Evolutionary conservation across 1,139 yeast genomes (phyloP), one percentile per base, ranked within the genome.

Genomic region (Blastobotrys capitulatus): DNA sequence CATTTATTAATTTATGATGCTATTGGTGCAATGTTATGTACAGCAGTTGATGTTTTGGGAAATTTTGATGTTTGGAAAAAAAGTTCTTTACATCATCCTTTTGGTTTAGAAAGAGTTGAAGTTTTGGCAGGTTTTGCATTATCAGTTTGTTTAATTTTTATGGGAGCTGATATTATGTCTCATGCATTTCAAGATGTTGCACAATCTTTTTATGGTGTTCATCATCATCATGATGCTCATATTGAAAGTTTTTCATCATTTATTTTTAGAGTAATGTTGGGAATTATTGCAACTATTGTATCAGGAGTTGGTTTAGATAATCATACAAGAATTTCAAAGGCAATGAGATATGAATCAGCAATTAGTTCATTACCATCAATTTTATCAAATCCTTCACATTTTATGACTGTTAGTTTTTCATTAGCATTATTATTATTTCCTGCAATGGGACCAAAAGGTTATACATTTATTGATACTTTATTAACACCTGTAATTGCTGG

Each of bases 11-110:
- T 89, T 53, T 92, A 88, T 65, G 97, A 92, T 65, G 80, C 96
- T 0, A 70, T 89, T 47, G 94, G 95, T 0, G 85, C 90, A 32
- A 63, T 83, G 2, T 75, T 86, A 16, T 76, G 83, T 10, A 85
- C 86, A 0, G 69, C 78, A 22, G 96, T 89, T 9, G 89, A 84
- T 54, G 76, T 88, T 10, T 77, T 92, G 77, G 79, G 89, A 15
- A 92, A 90, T 62, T 92, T 92, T 64, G 95, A 87, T 57, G 95
- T 86, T 4, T 92, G 97, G 97, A 82, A 79, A 56, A 80, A 78
- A 51, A 79, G 92, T n/a, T 84, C 95, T 7, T 73, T 92, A 39
- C 82, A 83, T 16, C 85, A 81, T 57, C 98, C 98, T 0, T 92
- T 92, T 72, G 97, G 97, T 0, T 72, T 92, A 37, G 95, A 94